These are phyloP conservation scores for Gaertneriomyces sp. DNA, from an alignment of 192 early-diverging fungal genomes.

Conservation along the genomic window DNA sequence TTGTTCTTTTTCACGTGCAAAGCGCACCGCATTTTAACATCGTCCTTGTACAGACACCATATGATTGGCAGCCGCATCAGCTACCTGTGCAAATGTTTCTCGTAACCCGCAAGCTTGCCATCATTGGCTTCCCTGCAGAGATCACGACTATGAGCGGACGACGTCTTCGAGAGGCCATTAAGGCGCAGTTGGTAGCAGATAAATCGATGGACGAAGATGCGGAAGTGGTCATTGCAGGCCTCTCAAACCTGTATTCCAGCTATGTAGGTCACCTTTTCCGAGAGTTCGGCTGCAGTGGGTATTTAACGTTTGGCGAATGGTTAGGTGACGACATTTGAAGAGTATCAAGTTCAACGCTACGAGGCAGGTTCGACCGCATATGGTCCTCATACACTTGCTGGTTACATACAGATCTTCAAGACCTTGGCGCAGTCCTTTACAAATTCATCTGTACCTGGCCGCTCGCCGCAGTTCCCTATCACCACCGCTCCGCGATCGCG, in stretches of 20 bases:
- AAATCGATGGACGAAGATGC: constrained; percentile 38
- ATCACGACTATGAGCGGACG: constrained; percentile 65
- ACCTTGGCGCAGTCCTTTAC: constrained; percentile 46
- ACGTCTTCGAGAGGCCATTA: constrained; percentile 36
- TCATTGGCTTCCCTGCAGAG: constrained; percentile 54
- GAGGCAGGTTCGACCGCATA: constrained; percentile 59
- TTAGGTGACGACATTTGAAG: constrained; percentile 51
- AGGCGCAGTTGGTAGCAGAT: constrained; percentile 36
- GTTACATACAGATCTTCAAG: constrained; percentile 49
- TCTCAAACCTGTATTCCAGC: constrained; percentile 56
- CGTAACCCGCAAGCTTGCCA: constrained; percentile 41
- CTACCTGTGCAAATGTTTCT: constrained; percentile 54
- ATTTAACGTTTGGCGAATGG: too few relatives aligned
- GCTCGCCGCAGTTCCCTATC: constrained; percentile 10
- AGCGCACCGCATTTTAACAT: constrained; percentile 1
- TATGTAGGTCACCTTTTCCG: constrained; percentile 20
- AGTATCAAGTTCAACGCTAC: constrained; percentile 60
- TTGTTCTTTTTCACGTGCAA: background rate
- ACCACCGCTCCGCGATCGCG: background rate
- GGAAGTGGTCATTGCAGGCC: constrained; percentile 47
- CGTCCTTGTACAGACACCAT: constrained; percentile 17
- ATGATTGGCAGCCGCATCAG: constrained; percentile 48
- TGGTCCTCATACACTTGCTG: constrained; percentile 55
- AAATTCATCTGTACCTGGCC: background rate
- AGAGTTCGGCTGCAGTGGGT: too few relatives aligned